Conservation (phyloP, 257 asterid species). For the Phtheirospermum japonicum region DNA sequence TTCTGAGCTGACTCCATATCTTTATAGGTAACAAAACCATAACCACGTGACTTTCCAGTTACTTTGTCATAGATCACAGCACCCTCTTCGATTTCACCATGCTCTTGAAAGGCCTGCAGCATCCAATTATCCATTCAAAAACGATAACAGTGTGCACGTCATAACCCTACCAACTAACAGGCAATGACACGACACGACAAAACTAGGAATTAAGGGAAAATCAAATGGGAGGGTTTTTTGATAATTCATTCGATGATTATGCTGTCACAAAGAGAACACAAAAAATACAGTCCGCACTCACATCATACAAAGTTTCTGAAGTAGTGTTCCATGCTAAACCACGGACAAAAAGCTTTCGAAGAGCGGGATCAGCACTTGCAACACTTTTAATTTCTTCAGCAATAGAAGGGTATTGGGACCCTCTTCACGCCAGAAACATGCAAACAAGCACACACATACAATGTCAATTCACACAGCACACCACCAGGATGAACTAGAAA, state of each 20-base stretch:
- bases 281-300: slow-evolving; percentile 66
- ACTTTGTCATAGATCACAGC: slow-evolving; percentile 66
- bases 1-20: slow-evolving; percentile 74
- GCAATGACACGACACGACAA: background rate
- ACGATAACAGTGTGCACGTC: slow-evolving; percentile 13
- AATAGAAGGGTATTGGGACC: slow-evolving; percentile 81
- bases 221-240: slow-evolving; percentile 9
- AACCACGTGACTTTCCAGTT: slow-evolving; percentile 78
- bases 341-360: slow-evolving; percentile 96
- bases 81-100: slow-evolving; percentile 87
- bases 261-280: slow-evolving; percentile 33
- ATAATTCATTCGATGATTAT: slow-evolving; percentile 24
- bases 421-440: slow-evolving; percentile 90
- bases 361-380: slow-evolving; percentile 97
- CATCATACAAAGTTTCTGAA: slow-evolving; percentile 93
- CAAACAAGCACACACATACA: slow-evolving; percentile 82
- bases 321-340: slow-evolving; percentile 96
- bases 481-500: slow-evolving; percentile 33
- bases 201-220: slow-evolving; percentile 3
- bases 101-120: slow-evolving; percentile 75
- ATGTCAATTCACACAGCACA: slow-evolving; percentile 70
- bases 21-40: slow-evolving; percentile 71
- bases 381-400: slow-evolving; percentile 91
- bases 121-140: slow-evolving; percentile 28
- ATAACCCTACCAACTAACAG: slow-evolving; percentile 7